Base-by-base conservation (phyloP, 1,284 basidiomycete species). In the Caloboletus firmus region DNA sequence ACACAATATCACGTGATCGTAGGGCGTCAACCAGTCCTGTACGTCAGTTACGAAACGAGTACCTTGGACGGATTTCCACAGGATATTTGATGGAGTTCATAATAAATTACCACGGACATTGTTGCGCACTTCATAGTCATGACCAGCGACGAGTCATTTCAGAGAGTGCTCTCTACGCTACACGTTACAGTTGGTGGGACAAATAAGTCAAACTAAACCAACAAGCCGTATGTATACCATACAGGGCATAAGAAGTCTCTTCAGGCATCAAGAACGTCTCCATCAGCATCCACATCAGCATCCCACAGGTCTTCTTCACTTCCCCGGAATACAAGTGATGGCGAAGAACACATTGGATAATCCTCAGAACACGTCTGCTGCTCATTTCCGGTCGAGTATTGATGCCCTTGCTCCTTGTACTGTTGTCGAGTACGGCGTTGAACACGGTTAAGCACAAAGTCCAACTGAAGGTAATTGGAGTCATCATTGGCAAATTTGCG, bases 401-500 rank as follows among this genome's bases (percentile, higher is more conserved):
- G 53, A 24, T 52, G 47, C 9, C 61, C 61, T 55, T 73, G 68
- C 11, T 68, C 60, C 13, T 67, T 55, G 17, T 78, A 72, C 55
- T 86, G 80, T 46, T 75, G 65, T 39, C 75, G 67, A 20, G 83
- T 84, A 48, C 81, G 81, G 30, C 94, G 85, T 56, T 80, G 80
- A 18, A 98, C 85, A 24, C 87, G 83, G 45, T 76, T 73, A 31
- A 99, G 82, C 34, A 97, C 81, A 39, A 74, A 77, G 72, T 99
- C 96, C 31, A 99, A 81, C 55, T 87, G 82, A 30, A 78, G 70
- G 72, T 96, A 99, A 74, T 98, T 93, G 34, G 79, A 76, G 54
- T 86, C 80, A 65, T 95, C 85, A 35, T 74, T 73, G 1, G 97
- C 95, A 71, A 95, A 99, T 60, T 89, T 89, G 55, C 87, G 85